These are phyloP conservation scores for Micractinium conductrix DNA, from an alignment of 139 green algal species.

Conservation along the genomic window DNA sequence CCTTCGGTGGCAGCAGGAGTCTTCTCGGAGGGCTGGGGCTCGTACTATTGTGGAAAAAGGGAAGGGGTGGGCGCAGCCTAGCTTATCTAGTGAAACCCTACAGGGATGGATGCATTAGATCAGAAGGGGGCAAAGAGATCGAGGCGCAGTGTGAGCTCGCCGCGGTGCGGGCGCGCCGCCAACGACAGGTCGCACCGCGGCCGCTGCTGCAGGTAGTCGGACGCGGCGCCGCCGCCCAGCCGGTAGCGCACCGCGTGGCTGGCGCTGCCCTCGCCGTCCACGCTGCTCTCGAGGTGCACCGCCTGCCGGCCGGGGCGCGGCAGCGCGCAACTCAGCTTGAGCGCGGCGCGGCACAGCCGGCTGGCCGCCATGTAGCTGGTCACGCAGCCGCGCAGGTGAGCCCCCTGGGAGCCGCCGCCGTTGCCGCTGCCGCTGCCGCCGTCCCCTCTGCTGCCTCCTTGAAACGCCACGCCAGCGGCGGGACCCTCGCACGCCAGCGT, in stretches of 20 bases:
- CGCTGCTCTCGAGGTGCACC: background rate
- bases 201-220: slow-evolving; percentile 2
- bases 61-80: no score
- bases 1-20: no score
- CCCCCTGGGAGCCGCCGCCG: background rate
- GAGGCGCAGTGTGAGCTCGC: background rate
- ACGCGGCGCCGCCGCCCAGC: background rate
- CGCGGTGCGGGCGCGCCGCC: background rate
- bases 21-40: no score
- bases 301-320: background rate
- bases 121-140: slow-evolving; percentile 16
- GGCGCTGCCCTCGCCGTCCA: background rate
- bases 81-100: no score
- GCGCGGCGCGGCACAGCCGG: background rate
- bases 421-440: background rate
- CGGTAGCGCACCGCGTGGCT: background rate
- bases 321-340: slow-evolving; percentile 13
- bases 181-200: background rate
- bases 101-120: background rate
- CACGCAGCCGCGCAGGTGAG: background rate
- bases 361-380: background rate
- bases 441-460: no score
- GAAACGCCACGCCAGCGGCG: no score
- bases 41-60: no score
- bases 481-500: background rate